Base-by-base conservation (phyloP, 1,284 basidiomycete species). In the Malassezia pachydermatis region DNA sequence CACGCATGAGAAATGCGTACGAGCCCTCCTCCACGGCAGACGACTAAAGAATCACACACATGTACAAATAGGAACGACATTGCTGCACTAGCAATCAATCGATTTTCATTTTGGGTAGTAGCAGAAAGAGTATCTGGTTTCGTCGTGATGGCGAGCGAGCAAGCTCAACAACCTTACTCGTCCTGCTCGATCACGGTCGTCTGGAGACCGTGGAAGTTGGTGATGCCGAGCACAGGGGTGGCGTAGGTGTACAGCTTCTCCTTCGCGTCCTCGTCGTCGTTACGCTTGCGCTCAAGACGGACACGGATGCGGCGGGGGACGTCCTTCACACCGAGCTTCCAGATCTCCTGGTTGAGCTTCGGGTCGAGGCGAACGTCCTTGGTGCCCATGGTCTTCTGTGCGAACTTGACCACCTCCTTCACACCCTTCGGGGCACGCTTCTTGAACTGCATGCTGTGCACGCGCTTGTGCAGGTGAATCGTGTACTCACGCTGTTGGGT, bases 261-360 rank as follows among this genome's bases (percentile, higher is more conserved):
- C 66, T 70, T 70, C 48, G 68, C 68, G 39, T 63, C 63, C 62
- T 70, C 68, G 59, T 70, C 68, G 59, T 70, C 68, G 60, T 70
- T 70, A 48, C 68, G 67, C 66, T 68, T 70, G 56, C 68, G 64
- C 59, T 70, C 68, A 28, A 70, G 60, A 40, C 67, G 59, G 32
- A 70, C 66, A 41, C 68, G 65, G 32, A 70, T 51, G 27, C 68
- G 58, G 51, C 65, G 58, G 40, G 68, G 68, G 41, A 67, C 62
- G 53, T 68, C 67, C 63, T 68, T 68, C 48, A 70, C 59, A 57
- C 68, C 68, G 52, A 63, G 58, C 60, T 67, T 66, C 68, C 68
- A 70, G 48, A 70, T 58, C 60, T 67, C 68, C 58, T 70, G 65
- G 63, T 70, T 70, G 44, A 68, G 59, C 63, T 70, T 70, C 46